Percentiles rank a stretch among this genome's conserved stretches.
Conservation (phyloP, 2,329 filamentous ascomycete genomes). For the Chaetomium sp. region DNA sequence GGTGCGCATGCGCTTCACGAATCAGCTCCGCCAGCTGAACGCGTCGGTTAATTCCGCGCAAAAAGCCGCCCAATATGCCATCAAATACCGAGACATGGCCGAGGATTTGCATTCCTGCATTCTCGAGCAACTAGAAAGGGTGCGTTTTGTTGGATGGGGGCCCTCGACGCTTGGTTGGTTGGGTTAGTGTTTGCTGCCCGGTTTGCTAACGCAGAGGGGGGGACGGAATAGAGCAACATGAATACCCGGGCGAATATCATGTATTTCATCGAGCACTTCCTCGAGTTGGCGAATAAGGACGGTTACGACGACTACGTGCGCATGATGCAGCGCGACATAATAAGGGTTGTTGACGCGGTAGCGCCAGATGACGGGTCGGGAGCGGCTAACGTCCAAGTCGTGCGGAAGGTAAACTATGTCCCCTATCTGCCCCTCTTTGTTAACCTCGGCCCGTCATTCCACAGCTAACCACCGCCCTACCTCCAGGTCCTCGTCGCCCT, state of each 20-base stretch:
- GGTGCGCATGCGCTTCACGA: slow-evolving; percentile 94
- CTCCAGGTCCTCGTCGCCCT: slow-evolving; percentile 61
- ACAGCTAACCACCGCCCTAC: not conserved
- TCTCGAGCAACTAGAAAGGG: slow-evolving; percentile 84
- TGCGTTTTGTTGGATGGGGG: slow-evolving; percentile 31
- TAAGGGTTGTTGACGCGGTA: slow-evolving; percentile 85
- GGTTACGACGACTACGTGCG: slow-evolving; percentile 74
- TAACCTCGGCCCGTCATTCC: not conserved
- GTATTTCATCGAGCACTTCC: slow-evolving; percentile 96
- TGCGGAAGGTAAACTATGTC: slow-evolving; percentile 59
- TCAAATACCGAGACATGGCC: slow-evolving; percentile 90
- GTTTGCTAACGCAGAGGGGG: not conserved
- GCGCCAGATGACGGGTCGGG: slow-evolving; percentile 81
- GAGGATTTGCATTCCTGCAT: slow-evolving; percentile 98
- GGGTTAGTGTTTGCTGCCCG: not conserved
- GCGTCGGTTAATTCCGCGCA: slow-evolving; percentile 83
- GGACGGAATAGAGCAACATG: slow-evolving; percentile 66
- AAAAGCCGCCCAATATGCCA: slow-evolving; percentile 89
- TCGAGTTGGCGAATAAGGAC: slow-evolving; percentile 74
- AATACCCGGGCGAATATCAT: slow-evolving; percentile 98
- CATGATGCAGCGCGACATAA: slow-evolving; percentile 92
- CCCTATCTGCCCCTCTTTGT: not conserved
- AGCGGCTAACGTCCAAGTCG: slow-evolving; percentile 89
- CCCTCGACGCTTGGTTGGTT: not conserved
- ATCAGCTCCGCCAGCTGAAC: slow-evolving; percentile 81